Evolutionary conservation across 1,284 basidiomycete genomes (phyloP), one percentile per base, ranked within the genome.

Genomic region (Agaricales sp.): DNA sequence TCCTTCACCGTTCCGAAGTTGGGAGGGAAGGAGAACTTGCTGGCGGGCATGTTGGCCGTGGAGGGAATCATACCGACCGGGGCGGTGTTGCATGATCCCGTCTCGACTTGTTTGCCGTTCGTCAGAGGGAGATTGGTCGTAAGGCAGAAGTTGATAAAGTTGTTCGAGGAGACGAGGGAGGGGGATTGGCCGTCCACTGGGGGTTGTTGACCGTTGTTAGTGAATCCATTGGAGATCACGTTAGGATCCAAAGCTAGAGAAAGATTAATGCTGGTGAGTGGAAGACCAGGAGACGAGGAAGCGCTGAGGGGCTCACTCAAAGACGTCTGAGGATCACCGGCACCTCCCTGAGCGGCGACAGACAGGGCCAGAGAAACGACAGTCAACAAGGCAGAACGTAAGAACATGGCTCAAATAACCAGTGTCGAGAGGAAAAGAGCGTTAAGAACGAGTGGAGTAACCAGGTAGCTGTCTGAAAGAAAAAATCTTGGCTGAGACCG

Each of bases 61-160:
- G 65, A 58, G 20, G 70, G 63, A 55, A 75, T 69, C 30, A 63
- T 48, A 53, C 73, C 73, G 66, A 71, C 70, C 19, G 70, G 70
- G 14, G 67, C 62, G 22, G 67, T 61, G 61, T 77, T 77, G 62
- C 75, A 78, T 16, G 73, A 75, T 21, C 75, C 74, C 13, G 61
- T 59, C 26, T 56, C 60, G 54, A 67, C 57, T 54, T 72, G 69
- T 50, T 60, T 48, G 51, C 71, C 66, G 51, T 70, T 65, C 2
- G 68, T 72, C 14, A 70, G 57, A 11, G 61, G 58, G 14, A 58
- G 41, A n/a, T 61, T 52, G 20, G 39, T 48, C 11, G 50, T 54
- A 14, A 55, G 45, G 45, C 57, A 59, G 44, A 65, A 75, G 59
- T 78, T 78, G 61, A 78, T 77, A 57, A 72, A 77, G 61, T 77